Evolutionary conservation across 2,329 filamentous ascomycete genomes (phyloP).

Genomic region (Lachnellula arida): DNA sequence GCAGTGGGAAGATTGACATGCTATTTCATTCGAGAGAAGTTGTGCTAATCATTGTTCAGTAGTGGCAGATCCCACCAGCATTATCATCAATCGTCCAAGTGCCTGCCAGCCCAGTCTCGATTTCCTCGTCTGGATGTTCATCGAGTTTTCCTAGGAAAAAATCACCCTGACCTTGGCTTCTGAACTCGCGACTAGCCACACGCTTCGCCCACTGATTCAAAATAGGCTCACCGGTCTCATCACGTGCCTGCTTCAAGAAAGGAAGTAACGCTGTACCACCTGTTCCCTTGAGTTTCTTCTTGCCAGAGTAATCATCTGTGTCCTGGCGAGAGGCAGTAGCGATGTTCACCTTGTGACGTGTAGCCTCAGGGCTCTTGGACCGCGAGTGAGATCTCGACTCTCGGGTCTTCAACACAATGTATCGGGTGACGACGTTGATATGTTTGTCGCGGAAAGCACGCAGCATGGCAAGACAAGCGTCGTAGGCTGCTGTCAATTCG

Average conservation of each 20-base stretch:
- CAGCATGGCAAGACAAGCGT: constrained; percentile 79
- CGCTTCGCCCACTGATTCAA: constrained; percentile 58
- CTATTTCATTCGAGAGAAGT: neutral
- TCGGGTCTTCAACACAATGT: constrained; percentile 85
- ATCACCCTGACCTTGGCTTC: constrained; percentile 42
- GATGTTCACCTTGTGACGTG: constrained; percentile 56
- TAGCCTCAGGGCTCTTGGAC: constrained; percentile 46
- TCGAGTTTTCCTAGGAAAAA: constrained; percentile 54
- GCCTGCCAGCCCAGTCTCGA: constrained; percentile 66
- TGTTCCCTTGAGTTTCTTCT: constrained; percentile 73
- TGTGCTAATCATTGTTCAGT: constrained; percentile 16
- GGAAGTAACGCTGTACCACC: constrained; percentile 92
- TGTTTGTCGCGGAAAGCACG: constrained; percentile 69
- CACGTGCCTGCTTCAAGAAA: constrained; percentile 92
- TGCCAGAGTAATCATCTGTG: constrained; percentile 36
- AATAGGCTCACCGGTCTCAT: constrained; percentile 91
- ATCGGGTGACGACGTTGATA: constrained; percentile 91
- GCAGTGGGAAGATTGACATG: neutral
- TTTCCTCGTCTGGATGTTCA: constrained; percentile 33
- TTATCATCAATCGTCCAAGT: constrained; percentile 86
- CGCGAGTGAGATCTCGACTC: constrained; percentile 63
- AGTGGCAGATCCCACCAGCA: constrained; percentile 50
- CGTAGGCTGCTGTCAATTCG: constrained; percentile 74
- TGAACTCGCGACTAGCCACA: constrained; percentile 33
- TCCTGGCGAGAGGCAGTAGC: constrained; percentile 47